Evolutionary conservation across 495 filamentous ascomycete species (phyloP), one percentile per base, ranked within the genome.

Genomic region (Oleoguttula mirabilis): DNA sequence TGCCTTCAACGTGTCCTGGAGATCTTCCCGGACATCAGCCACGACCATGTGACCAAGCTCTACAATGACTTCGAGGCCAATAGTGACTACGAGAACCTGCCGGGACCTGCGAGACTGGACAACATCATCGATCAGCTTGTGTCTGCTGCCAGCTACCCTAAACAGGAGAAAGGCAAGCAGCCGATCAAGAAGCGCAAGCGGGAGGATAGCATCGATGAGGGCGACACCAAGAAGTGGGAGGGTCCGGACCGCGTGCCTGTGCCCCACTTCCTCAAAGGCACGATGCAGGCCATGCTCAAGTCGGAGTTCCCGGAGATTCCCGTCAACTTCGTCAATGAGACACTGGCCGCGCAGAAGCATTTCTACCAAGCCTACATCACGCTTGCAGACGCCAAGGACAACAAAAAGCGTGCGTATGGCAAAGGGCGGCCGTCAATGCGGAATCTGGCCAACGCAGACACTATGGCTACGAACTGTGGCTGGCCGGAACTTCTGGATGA

Each of bases 221-320:
- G 39, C 10, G 46, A 57, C 21, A 12, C 27, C 33, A 27, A 36
- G 6, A n/a, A 32, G 11, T 54, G 47, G 40, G 31, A 37, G 23
- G 10, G 16, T 4, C 10, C 2, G 11, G 36, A 41, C 22, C 39
- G 41, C 15, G 40, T 8, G 12, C 45, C 41, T 21, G 21, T 41
- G 10, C 49, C 43, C 1, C 10, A 3, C 11, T 37, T 21, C 14
- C 31, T 41, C 19, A 36, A 43, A 30, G 31, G 31, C 21, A 10
- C 39, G 2, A 36, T 48, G 27, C 49, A 37, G 23, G 31, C n/a
- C 33, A 52, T 71, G 22, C 54, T 75, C 4, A 56, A 60, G 40
- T 57, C 65, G 21, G 67, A 72, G 37, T 76, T 73, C 53, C 52
- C 56, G 5, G 30, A 61, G 8, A 60, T 70, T 32, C 68, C 71